Conservation (phyloP, 495 filamentous ascomycete genomes). For the Lentithecium fluviatile region DNA sequence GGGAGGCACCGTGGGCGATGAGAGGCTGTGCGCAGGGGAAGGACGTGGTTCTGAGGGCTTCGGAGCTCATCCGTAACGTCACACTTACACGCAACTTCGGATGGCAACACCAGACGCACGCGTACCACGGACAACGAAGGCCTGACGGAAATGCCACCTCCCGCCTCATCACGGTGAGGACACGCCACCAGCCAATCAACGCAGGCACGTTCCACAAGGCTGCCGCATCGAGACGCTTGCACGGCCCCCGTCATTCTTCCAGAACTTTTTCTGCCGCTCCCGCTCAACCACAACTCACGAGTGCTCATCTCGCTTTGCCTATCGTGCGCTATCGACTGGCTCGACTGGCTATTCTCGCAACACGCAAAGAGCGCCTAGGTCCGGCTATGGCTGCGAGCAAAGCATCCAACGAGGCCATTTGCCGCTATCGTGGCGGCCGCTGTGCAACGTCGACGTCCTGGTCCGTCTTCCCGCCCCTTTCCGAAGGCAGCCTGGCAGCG, state of each 20-base stretch:
- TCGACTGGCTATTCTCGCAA: not conserved
- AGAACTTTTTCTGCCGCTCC: not conserved
- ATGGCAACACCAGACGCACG: no score
- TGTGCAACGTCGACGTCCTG: not conserved
- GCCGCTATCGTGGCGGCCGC: not conserved
- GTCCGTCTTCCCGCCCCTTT: not conserved
- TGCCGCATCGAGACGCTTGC: not conserved
- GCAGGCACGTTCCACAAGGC: no score
- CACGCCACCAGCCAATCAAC: no score
- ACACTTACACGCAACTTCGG: no score
- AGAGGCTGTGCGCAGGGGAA: no score
- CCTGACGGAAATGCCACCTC: no score
- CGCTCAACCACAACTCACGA: not conserved
- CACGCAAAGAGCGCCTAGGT: not conserved
- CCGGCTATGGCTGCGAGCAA: not conserved
- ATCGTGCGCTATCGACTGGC: conserved; percentile 10
- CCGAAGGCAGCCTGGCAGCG: not conserved
- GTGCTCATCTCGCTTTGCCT: conserved; percentile 4
- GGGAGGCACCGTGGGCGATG: no score
- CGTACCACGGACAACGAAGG: no score
- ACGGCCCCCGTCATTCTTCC: not conserved
- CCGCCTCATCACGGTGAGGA: no score
- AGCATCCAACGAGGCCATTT: not conserved
- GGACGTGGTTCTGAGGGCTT: no score
- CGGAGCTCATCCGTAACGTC: no score